Evolutionary conservation across 805 yeast genomes (phyloP).

Genomic region (Pichia manshurica): DNA sequence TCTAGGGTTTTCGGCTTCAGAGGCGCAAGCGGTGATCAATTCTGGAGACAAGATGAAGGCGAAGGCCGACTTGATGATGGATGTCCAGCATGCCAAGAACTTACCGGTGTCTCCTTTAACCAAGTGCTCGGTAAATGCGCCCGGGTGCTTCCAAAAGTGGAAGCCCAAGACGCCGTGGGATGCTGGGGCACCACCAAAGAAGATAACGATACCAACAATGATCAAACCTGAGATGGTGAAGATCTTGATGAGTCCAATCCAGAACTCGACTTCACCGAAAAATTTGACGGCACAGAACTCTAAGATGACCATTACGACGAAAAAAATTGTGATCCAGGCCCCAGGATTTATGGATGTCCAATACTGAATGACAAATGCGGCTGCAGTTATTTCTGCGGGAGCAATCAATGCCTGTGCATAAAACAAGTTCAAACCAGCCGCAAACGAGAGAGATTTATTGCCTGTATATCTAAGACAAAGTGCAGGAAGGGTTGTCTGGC

Average conservation of each 20-base stretch:
- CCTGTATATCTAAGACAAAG: conserved; percentile 28
- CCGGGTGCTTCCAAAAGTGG: conserved; percentile 53
- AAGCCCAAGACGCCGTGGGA: conserved; percentile 53
- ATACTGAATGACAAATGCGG: conserved; percentile 52
- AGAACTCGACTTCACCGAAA: conserved; percentile 51
- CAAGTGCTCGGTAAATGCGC: conserved; percentile 45
- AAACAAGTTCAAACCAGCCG: conserved; percentile 35
- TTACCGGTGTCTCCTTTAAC: conserved; percentile 51
- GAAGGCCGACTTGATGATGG: conserved; percentile 58
- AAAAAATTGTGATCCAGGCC: conserved; percentile 53
- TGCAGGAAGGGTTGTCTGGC: conserved; percentile 35
- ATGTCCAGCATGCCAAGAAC: conserved; percentile 59
- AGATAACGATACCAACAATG: conserved; percentile 47
- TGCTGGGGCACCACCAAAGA: conserved; percentile 59
- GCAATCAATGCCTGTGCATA: conserved; percentile 31
- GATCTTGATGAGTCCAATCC: conserved; percentile 64
- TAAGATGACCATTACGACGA: conserved; percentile 39
- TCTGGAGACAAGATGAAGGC: conserved; percentile 62
- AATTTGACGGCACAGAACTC: conserved; percentile 41
- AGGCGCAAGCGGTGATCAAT: conserved; percentile 47
- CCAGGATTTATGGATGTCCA: conserved; percentile 53
- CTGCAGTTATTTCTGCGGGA: conserved; percentile 53
- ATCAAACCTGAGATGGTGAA: conserved; percentile 57
- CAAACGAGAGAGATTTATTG: conserved; percentile 24
- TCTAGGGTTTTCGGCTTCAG: conserved; percentile 58